Evolutionary conservation across 495 filamentous ascomycete species (phyloP), one percentile per base, ranked within the genome.

Genomic region (Tuber indicum): DNA sequence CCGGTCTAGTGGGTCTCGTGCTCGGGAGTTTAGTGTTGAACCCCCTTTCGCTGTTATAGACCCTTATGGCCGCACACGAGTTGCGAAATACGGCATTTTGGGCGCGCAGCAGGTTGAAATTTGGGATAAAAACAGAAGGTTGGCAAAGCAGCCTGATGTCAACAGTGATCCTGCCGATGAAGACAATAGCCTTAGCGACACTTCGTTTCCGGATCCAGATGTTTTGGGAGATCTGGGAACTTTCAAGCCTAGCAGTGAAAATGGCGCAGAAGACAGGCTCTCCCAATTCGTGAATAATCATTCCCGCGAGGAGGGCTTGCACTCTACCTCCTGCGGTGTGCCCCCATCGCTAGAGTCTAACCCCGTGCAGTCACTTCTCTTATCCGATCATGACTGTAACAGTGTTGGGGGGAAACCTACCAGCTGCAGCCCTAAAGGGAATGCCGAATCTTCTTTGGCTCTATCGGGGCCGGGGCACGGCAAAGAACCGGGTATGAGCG

Each of bases 81-180:
- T 81, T 21, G 80, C 32, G 36, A 74, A 75, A 52, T 81, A 78
- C 74, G 73, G 80, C 39, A 81, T 81, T 49, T 79, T 81, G 71
- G 81, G 80, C 49, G 79, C 79, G 12, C 80, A 81, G 43, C 66
- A 78, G 58, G 79, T 81, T 23, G 62, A 62, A 23, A 10, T 81
- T 52, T 81, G 79, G 79, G 71, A 78, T 42, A 73, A 70, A 39
- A 72, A 79, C 45, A 72, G 36, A 73, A 77, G 62, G 23, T 70
- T 43, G 41, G 62, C 70, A 39, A 43, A 75, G 26, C 43, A 73
- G 62, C 45, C 76, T 39, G 43, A 74, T 7, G 39, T 39, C 4
- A 43, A 36, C 46, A 73, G 70, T 32, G 70, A 71, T 7, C 26
- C 58, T 17, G 12, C 32, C 26, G 26, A 16, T 26, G 58, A 36